Evolutionary conservation across 441 rosid species (phyloP), one percentile per base, ranked within the genome.

Genomic region (Brassica balearica): DNA sequence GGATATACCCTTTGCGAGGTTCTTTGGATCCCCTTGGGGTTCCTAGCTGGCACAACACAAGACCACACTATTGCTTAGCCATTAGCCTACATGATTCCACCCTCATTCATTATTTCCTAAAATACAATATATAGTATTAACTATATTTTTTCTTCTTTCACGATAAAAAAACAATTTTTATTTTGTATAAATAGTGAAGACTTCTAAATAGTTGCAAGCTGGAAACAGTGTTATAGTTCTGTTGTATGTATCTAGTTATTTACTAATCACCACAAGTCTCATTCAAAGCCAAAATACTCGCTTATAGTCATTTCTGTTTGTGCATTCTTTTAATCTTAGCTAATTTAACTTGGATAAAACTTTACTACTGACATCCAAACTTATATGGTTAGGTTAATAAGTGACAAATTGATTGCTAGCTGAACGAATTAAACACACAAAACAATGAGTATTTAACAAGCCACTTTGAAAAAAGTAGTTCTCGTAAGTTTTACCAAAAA

Each of bases 41-140:
- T 32, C 72, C 79, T 84, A 89, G 98, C 97, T 94, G 98, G 94
- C 97, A 10, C 48, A 88, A 63, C 92, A 81, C 85, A 51, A 84
- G 80, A 74, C 66, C 61, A 55, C 81, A 67, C 69, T 72, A 59
- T 59, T 63, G 58, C 70, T 63, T 53, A 70, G 34, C 80, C 80
- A 70, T 65, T 17, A 11, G 53, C 68, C 68, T 15, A 46, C 77
- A 77, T 77, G 29, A 76, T 76, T 76, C 74, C 64, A 48, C 69
- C 69, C 32, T 76, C 80, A 55, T 77, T 71, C 76, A 77, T 65
- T 77, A 56, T 65, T 72, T 65, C 62, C 77, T 71, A 2, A 65
- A 17, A 38, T 77, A 71, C 62, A 64, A 36, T 0, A 36, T 36
- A 14, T 29, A 29, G 8, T 55, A 67, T 43, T 67, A 12, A 43